These are phyloP conservation scores for Auricularia auricula-judae DNA, from an alignment of 768 basidiomycete genomes.

Conservation along the genomic window DNA sequence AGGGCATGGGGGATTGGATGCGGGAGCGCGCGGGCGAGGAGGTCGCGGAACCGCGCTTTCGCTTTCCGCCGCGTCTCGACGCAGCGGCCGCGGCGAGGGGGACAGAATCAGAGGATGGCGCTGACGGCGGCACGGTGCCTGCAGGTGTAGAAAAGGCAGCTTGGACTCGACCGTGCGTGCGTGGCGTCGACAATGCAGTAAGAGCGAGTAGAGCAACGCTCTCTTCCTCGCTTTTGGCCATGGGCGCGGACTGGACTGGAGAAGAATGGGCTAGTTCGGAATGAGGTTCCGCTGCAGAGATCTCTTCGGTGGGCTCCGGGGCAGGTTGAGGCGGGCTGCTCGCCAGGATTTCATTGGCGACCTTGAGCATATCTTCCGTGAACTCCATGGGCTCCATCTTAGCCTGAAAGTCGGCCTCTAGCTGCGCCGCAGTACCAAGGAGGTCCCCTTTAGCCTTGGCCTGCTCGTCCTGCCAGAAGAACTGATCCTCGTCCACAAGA, in stretches of 20 bases:
- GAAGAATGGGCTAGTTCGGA: too few species aligned
- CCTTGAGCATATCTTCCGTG: too few species aligned
- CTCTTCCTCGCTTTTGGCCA: too few species aligned
- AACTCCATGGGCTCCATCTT: too few species aligned
- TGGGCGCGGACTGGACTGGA: too few species aligned
- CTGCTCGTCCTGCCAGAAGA: not conserved
- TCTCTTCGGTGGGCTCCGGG: too few species aligned
- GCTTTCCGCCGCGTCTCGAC: not conserved
- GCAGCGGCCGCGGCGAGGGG: not conserved
- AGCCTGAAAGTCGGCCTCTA: too few species aligned
- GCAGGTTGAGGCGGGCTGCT: too few species aligned
- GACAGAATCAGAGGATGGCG: not conserved
- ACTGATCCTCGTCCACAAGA: not conserved
- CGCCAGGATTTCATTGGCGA: too few species aligned
- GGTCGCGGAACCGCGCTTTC: not conserved
- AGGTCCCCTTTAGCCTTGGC: not conserved
- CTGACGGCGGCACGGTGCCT: not conserved
- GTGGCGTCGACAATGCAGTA: not conserved
- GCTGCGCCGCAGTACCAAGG: not conserved
- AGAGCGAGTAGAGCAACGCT: not conserved
- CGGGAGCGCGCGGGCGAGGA: not conserved
- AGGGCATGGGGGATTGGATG: not conserved
- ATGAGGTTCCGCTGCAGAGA: too few species aligned
- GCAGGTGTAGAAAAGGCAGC: not conserved
- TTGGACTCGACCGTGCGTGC: too few species aligned